Evolutionary conservation across 1,139 yeast genomes (phyloP), one percentile per base, ranked within the genome.

Genomic region (Lodderomyces metapsilosis): DNA sequence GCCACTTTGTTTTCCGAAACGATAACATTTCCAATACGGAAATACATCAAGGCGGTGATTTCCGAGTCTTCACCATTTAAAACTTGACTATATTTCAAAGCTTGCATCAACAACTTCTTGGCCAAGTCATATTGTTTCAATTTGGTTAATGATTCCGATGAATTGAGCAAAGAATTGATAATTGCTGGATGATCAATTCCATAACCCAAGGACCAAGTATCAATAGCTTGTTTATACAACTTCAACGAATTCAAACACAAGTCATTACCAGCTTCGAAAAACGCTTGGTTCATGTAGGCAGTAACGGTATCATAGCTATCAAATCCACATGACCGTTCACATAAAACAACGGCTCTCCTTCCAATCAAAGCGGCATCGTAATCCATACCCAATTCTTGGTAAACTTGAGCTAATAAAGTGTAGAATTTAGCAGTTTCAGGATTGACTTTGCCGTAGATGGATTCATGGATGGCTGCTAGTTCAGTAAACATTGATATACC

Each of bases 361-460:
- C 85, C 78, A 50, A 80, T 68, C n/a, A 73, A 74, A 42, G 82
- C 74, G 4, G 97, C 92, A 52, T 78, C 82, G 23, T 67, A 64
- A 36, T 66, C 62, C 52, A 75, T 66, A 9, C 82, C 82, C 38
- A 82, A 59, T 46, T 84, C 88, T 47, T 80, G 77, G 64, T 82
- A 85, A 18, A 81, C 64, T 50, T 83, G 81, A 10, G 95, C 82
- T 37, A 88, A 69, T 24, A 78, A 69, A 34, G 80, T 68, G 57
- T 83, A 86, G 34, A 83, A 81, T 42, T 76, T 78, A 15, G 92
- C 89, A 32, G 92, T 87, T 52, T 84, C 89, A 9, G 84, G 77
- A 56, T 89, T 95, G 25, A 92, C 76, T 34, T 76, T 64, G 17
- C 98, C 97, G 54, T 87, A 87, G 24, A 88, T 80, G 58, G 89